Percentiles rank a stretch among this genome's conserved stretches.
Evolutionary conservation across 2,329 filamentous ascomycete species (phyloP).

Genomic region (Bipolaris zeicola): DNA sequence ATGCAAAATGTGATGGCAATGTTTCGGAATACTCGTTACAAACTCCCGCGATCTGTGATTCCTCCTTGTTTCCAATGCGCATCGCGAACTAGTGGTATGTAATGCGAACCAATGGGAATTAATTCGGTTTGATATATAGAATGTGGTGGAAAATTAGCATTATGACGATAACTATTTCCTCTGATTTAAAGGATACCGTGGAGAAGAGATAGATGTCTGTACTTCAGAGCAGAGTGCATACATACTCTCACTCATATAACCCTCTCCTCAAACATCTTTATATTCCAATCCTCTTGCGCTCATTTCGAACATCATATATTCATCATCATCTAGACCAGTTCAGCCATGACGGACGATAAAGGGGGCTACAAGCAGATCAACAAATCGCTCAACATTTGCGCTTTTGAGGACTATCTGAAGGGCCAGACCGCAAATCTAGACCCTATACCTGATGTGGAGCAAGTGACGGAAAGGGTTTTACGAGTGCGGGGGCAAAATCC

Average conservation of each 20-base stretch:
- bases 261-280: neutral
- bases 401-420: slow-evolving; percentile 57
- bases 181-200: neutral
- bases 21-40: neutral
- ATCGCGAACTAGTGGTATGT: neutral
- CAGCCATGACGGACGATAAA: slow-evolving; percentile 17
- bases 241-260: neutral
- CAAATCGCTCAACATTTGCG: slow-evolving; percentile 55
- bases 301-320: slow-evolving; percentile 14
- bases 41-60: neutral
- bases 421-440: slow-evolving; percentile 48
- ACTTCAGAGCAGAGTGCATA: neutral
- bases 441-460: slow-evolving; percentile 48
- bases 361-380: slow-evolving; percentile 56
- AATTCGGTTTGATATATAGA: neutral
- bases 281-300: neutral
- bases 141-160: neutral
- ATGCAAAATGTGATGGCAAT: neutral
- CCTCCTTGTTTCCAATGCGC: neutral
- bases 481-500: slow-evolving; percentile 54
- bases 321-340: slow-evolving; percentile 57
- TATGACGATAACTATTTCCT: neutral
- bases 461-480: slow-evolving; percentile 51
- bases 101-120: neutral
- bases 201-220: neutral